These are phyloP conservation scores for Schwanniomyces pseudopolymorphus DNA, from an alignment of 805 yeast genomes.

Conservation along the genomic window DNA sequence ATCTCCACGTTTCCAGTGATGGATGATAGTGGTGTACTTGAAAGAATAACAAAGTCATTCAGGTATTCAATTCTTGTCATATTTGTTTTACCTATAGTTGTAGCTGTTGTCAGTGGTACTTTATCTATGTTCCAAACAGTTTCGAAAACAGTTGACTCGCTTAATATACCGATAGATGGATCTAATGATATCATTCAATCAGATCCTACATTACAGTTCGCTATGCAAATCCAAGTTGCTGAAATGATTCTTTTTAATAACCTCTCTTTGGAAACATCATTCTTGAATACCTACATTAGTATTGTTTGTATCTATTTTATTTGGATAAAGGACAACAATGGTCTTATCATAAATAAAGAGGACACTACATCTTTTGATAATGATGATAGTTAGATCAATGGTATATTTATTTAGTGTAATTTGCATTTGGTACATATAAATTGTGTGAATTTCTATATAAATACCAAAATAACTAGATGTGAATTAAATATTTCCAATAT, in stretches of 20 bases:
- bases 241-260: not conserved
- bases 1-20: slow-evolving; percentile 25
- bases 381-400: not conserved
- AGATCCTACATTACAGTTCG: not conserved
- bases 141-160: not conserved
- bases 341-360: slow-evolving; percentile 22
- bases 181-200: not conserved
- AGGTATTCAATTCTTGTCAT: slow-evolving; percentile 24
- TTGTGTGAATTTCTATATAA: no score
- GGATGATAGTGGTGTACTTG: slow-evolving; percentile 11
- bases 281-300: not conserved
- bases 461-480: no score
- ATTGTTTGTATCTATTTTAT: slow-evolving; percentile 20
- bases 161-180: not conserved
- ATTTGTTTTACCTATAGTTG: slow-evolving; percentile 23
- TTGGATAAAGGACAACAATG: slow-evolving; percentile 32
- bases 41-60: slow-evolving; percentile 19
- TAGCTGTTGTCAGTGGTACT: not conserved
- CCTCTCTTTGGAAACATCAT: not conserved
- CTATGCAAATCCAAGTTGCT: not conserved
- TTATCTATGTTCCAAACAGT: not conserved
- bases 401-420: not conserved
- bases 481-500: no score
- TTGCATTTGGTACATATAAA: no score
- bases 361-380: not conserved